A percentile compares a stretch with the other conserved stretches of the same genome.
phyloP scores from a whole-genome alignment of 306 rosid genomes.

The Fragaria ananassa region DNA sequence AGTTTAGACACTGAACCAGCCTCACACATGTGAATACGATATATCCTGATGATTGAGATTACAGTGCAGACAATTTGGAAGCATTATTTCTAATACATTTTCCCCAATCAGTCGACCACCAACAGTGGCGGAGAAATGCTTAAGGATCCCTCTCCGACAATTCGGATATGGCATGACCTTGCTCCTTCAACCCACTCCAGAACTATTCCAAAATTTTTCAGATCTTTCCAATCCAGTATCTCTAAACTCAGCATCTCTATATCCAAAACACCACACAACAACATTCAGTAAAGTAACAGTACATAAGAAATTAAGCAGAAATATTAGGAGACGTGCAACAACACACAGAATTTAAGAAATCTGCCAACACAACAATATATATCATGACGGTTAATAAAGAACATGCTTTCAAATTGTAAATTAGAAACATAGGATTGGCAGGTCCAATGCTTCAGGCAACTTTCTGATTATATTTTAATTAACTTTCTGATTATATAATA shows the following conservation, averaged over 20 bases:
- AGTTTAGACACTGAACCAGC: not conserved
- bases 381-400: too few relatives aligned
- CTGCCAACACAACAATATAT: too few relatives aligned
- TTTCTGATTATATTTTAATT: too few relatives aligned
- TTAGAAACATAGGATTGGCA: too few relatives aligned
- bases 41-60: not conserved
- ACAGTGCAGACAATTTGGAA: slow-evolving; percentile 3
- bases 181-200: slow-evolving; percentile 93
- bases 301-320: not conserved
- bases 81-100: slow-evolving; percentile 48
- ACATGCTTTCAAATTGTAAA: too few relatives aligned
- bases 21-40: not conserved
- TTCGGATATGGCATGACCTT: slow-evolving; percentile 80
- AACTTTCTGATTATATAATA: too few relatives aligned
- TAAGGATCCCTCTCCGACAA: slow-evolving; percentile 50
- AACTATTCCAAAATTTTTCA: slow-evolving; percentile 4
- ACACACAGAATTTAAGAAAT: too few relatives aligned
- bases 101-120: slow-evolving; percentile 85
- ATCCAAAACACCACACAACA: not conserved
- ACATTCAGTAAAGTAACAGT: not conserved
- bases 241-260: too few relatives aligned
- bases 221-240: slow-evolving; percentile 88
- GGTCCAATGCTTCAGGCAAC: too few relatives aligned
- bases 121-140: slow-evolving; percentile 87
- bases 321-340: not conserved